Percentiles rank a stretch among this genome's conserved stretches.
phyloP scores from a whole-genome alignment of 441 rosid genomes.

The Hypseocharis bilobata region DNA sequence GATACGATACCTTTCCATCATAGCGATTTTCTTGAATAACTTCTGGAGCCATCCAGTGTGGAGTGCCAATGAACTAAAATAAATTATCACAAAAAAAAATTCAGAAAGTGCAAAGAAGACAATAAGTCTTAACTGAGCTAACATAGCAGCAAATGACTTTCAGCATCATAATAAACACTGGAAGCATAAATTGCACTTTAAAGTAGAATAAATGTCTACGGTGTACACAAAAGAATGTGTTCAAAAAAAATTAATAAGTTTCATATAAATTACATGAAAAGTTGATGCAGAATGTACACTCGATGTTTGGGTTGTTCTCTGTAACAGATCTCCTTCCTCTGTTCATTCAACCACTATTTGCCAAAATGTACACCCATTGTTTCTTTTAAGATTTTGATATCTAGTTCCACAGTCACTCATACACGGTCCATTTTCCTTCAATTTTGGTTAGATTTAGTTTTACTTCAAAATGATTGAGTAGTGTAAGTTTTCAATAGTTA shows the following conservation, averaged over 20 bases:
- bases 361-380: no score
- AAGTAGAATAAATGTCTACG: neutral
- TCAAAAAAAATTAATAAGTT: neutral
- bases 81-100: slow-evolving; percentile 12
- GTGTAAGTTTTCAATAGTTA: no score
- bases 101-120: neutral
- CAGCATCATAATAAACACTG: neutral
- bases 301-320: no score
- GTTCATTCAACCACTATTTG: no score
- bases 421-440: no score
- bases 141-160: neutral
- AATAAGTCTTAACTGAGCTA: neutral
- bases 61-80: slow-evolving; percentile 87
- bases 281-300: no score
- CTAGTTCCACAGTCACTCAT: no score
- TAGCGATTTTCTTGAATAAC: slow-evolving; percentile 98
- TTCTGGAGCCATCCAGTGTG: slow-evolving; percentile 99
- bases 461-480: no score
- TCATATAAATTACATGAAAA: no score
- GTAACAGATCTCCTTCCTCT: no score
- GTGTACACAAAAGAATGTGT: neutral
- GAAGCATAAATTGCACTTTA: neutral
- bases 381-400: no score
- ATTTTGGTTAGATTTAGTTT: no score
- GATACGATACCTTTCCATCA: slow-evolving; percentile 81